Percentiles rank a stretch among this genome's conserved stretches.
Conservation (phyloP, 345 rosid species). For the Lepidium africanum region DNA sequence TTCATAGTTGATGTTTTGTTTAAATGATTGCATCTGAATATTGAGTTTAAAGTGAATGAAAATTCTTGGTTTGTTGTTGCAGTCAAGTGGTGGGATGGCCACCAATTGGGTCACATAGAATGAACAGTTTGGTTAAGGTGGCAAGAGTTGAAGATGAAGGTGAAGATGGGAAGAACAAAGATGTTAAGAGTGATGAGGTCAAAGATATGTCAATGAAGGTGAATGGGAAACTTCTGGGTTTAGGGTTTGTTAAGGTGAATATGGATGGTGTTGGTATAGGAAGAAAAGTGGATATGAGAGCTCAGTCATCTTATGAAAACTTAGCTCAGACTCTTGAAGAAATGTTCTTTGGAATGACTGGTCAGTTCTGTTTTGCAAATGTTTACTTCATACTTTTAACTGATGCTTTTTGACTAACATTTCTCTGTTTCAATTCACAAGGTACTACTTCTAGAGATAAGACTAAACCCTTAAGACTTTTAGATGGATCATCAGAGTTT, state of each 20-base stretch:
- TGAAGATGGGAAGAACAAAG: not conserved
- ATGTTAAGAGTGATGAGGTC: conserved; percentile 31
- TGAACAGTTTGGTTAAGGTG: conserved; percentile 59
- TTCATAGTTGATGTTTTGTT: not conserved
- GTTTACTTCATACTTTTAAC: not conserved
- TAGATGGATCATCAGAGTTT: conserved; percentile 74
- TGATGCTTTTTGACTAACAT: not conserved
- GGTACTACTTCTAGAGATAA: conserved; percentile 12
- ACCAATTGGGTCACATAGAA: conserved; percentile 65
- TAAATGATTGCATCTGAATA: not conserved
- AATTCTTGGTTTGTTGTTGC: conserved; percentile 24
- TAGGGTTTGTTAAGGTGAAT: conserved; percentile 77
- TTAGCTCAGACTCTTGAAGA: conserved; percentile 67
- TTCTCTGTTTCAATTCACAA: conserved; percentile 2
- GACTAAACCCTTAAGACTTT: conserved; percentile 43
- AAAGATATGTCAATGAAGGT: conserved; percentile 40
- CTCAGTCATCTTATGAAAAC: conserved; percentile 60
- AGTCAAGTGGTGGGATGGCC: conserved; percentile 97
- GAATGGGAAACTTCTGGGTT: conserved; percentile 39
- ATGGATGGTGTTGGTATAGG: conserved; percentile 89
- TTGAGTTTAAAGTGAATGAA: not conserved
- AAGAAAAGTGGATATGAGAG: conserved; percentile 76
- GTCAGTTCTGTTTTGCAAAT: not conserved
- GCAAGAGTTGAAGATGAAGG: conserved; percentile 43
- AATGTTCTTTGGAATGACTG: conserved; percentile 55